Evolutionary conservation across 805 yeast genomes (phyloP), one percentile per base, ranked within the genome.

Genomic region (Lachancea cidri): DNA sequence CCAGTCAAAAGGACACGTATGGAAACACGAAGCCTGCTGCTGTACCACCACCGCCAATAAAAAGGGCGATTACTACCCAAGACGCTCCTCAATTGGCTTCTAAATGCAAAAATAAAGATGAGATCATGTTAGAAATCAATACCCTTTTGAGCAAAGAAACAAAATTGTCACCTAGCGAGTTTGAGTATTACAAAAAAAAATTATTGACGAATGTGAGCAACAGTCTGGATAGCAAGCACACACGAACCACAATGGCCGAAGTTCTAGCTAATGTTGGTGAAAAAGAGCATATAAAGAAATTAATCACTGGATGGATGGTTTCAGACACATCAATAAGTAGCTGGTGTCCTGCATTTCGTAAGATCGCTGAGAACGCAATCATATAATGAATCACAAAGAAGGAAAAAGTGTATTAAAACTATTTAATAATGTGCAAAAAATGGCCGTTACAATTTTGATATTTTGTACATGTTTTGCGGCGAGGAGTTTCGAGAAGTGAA

Each of bases 281-380:
- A 18, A 54, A 49, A n/a, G 43, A 45, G 1, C 33, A 42, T 13
- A 71, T 65, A 41, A 68, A 67, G 41, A 60, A 52, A 43, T 54
- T 49, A 36, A 66, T 66, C 38, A 71, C 66, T 22, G 64, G 72
- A 22, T 81, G 77, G 67, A 77, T 81, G 76, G 65, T 81, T 62
- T 51, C 63, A 2, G 76, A 79, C 49, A 72, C 70, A 33, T 79
- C 83, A 1, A 74, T 76, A 8, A 68, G 77, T 38, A 60, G 63
- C 17, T 84, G 94, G 94, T 77, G 84, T 46, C 69, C 77, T 18
- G 83, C 89, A 3, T 65, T 84, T 39, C 71, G 80, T 38, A 79
- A 79, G 54, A 58, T 82, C 3, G 49, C 76, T 13, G 76, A 74
- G 40, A 64, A 62, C 40, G 47, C 46, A 4, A 36, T 17, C 4